phyloP scores from a whole-genome alignment of 2,329 filamentous ascomycete species.

The Colletotrichum caudatum region DNA sequence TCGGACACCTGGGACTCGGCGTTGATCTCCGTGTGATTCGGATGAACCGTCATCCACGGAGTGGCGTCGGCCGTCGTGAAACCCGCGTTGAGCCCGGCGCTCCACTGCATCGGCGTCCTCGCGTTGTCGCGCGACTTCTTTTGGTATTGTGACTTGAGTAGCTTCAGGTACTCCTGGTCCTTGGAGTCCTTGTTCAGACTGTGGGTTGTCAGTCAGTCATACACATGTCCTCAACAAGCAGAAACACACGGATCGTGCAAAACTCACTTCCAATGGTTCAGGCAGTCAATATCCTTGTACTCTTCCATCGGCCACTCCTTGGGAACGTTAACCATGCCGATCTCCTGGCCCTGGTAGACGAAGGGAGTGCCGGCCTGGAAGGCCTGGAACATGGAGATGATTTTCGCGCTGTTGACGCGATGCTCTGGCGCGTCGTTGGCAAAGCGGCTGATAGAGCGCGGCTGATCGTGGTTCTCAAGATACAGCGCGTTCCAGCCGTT shows the following conservation, averaged over 20 bases:
- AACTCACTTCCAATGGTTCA: slow-evolving; percentile 63
- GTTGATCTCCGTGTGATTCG: slow-evolving; percentile 73
- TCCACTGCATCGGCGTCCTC: slow-evolving; percentile 80
- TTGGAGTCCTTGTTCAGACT: slow-evolving; percentile 54
- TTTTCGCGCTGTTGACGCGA: slow-evolving; percentile 66
- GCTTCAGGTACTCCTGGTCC: slow-evolving; percentile 53
- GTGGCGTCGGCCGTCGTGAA: slow-evolving; percentile 66
- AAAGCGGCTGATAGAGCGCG: slow-evolving; percentile 69
- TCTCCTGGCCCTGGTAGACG: slow-evolving; percentile 77
- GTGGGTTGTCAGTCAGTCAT: slow-evolving; percentile 8
- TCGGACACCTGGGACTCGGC: slow-evolving; percentile 65
- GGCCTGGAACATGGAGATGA: slow-evolving; percentile 68
- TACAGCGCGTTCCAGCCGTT: slow-evolving; percentile 75
- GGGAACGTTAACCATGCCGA: slow-evolving; percentile 75
- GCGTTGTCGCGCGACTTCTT: slow-evolving; percentile 76
- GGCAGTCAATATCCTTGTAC: slow-evolving; percentile 75
- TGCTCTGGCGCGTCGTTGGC: slow-evolving; percentile 62
- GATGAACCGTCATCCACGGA: slow-evolving; percentile 80
- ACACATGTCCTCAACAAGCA: not conserved
- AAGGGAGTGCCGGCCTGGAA: slow-evolving; percentile 73
- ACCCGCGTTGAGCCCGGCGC: slow-evolving; percentile 68
- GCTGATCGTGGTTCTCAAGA: slow-evolving; percentile 75
- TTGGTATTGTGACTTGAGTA: slow-evolving; percentile 61
- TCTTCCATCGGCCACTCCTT: slow-evolving; percentile 70
- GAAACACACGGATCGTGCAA: not conserved